These are phyloP conservation scores for Monosporascus sp. DNA, from an alignment of 2,329 filamentous ascomycete species.

Conservation along the genomic window DNA sequence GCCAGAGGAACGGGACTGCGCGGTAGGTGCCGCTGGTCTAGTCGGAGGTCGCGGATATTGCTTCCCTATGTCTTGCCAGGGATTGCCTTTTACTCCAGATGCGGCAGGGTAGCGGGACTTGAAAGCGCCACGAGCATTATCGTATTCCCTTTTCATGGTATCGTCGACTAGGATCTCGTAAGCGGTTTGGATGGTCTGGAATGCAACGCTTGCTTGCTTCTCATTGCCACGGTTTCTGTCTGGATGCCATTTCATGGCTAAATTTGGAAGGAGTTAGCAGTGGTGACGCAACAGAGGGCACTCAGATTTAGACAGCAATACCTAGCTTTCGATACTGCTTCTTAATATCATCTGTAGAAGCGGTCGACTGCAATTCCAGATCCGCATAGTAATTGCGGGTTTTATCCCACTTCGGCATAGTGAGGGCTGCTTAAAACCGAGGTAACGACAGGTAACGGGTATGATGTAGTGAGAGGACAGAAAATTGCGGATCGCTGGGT, in stretches of 20 bases:
- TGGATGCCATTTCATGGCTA: slow-evolving; percentile 80
- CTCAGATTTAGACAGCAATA: slow-evolving; percentile 28
- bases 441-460: slow-evolving; percentile 4
- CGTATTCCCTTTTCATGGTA: slow-evolving; percentile 46
- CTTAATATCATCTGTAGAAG: slow-evolving; percentile 71
- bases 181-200: slow-evolving; percentile 80
- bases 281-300: slow-evolving; percentile 1
- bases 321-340: slow-evolving; percentile 82
- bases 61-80: slow-evolving; percentile 45
- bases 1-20: slow-evolving; percentile 26
- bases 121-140: slow-evolving; percentile 37
- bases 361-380: slow-evolving; percentile 63
- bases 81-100: slow-evolving; percentile 53
- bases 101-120: slow-evolving; percentile 37
- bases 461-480: slow-evolving; percentile 1
- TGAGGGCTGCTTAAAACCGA: slow-evolving; percentile 22
- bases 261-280: slow-evolving; percentile 16
- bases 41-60: slow-evolving; percentile 47
- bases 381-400: slow-evolving; percentile 80
- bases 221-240: slow-evolving; percentile 84
- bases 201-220: slow-evolving; percentile 71
- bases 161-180: slow-evolving; percentile 65
- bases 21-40: slow-evolving; percentile 15
- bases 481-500: too few species aligned
- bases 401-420: slow-evolving; percentile 64